Evolutionary conservation across 495 filamentous ascomycete genomes (phyloP).

Genomic region (Neurospora sp.): DNA sequence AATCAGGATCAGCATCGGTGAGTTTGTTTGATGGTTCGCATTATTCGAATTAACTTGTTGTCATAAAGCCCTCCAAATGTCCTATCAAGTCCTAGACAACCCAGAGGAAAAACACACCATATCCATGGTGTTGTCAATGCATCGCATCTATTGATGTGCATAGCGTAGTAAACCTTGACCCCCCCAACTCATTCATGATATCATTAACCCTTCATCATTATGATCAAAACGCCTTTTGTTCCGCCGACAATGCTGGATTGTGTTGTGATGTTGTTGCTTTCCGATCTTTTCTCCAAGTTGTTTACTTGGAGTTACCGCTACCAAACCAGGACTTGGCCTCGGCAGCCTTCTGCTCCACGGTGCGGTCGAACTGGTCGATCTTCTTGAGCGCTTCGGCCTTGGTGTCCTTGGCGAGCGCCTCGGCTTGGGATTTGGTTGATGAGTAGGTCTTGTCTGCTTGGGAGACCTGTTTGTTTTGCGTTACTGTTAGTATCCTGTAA

Average conservation of each 20-base stretch:
- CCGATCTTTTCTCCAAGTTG: background rate
- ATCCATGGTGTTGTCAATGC: background rate
- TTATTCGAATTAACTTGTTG: background rate
- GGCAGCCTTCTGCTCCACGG: slow-evolving; percentile 61
- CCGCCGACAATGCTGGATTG: no score
- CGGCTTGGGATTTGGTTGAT: slow-evolving; percentile 44
- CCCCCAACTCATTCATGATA: background rate
- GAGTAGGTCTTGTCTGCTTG: slow-evolving; percentile 49
- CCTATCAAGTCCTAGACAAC: background rate
- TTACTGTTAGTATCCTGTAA: background rate
- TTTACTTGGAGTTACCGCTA: slow-evolving; percentile 35
- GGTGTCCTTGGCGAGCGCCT: slow-evolving; percentile 49
- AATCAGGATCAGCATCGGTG: background rate
- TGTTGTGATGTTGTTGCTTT: no score
- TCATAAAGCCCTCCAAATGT: background rate
- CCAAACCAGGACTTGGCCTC: slow-evolving; percentile 87
- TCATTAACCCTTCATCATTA: background rate
- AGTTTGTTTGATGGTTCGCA: background rate
- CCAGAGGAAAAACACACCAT: background rate
- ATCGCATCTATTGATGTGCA: no score
- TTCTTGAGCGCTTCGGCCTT: slow-evolving; percentile 53
- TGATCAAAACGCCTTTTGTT: background rate
- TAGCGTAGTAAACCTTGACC: background rate
- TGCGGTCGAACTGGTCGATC: slow-evolving; percentile 62
- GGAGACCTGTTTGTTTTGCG: slow-evolving; percentile 40